phyloP scores from a whole-genome alignment of 441 rosid genomes.

The Populus hybrid region DNA sequence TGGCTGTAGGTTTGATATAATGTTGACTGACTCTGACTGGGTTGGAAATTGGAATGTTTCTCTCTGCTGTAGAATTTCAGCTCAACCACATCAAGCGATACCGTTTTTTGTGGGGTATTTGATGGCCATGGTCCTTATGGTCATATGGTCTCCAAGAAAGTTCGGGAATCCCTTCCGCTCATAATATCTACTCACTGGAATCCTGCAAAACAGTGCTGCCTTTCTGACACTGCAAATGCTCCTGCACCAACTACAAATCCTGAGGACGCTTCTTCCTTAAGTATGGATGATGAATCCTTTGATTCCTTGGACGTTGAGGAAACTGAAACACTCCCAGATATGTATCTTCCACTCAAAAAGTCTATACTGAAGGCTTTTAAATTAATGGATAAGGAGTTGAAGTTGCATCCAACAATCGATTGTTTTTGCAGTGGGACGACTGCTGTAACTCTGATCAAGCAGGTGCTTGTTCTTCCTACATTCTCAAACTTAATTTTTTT shows the following conservation, averaged over 20 bases:
- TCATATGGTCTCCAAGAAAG: conserved; percentile 91
- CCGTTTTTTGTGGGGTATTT: conserved; percentile 92
- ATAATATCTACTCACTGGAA: conserved; percentile 72
- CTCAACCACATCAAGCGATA: conserved; percentile 53
- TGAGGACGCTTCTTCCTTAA: conserved; percentile 33
- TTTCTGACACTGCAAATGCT: conserved; percentile 23
- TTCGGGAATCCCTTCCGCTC: conserved; percentile 88
- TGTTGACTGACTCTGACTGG: conserved; percentile 19
- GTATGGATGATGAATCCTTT: conserved; percentile 54
- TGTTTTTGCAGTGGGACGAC: conserved; percentile 98
- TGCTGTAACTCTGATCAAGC: conserved; percentile 90
- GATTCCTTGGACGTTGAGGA: conserved; percentile 54
- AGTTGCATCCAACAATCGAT: conserved; percentile 60
- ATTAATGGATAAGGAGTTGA: conserved; percentile 92
- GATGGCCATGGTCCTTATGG: conserved; percentile 99
- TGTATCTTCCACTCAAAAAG: conserved; percentile 57
- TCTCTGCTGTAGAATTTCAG: conserved; percentile 62
- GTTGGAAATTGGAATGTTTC: conserved; percentile 8
- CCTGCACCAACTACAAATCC: conserved; percentile 32
- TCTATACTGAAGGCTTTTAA: conserved; percentile 81
- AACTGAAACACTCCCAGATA: conserved; percentile 51
- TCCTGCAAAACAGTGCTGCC: conserved; percentile 39
- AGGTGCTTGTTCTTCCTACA: conserved; percentile 40
- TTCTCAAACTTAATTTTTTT: neutral
- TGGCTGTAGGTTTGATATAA: conserved; percentile 16